Percentiles rank a stretch among this genome's conserved stretches.
Conservation (phyloP, 2,329 filamentous ascomycete genomes). For the Tolypocladium tropicale region DNA sequence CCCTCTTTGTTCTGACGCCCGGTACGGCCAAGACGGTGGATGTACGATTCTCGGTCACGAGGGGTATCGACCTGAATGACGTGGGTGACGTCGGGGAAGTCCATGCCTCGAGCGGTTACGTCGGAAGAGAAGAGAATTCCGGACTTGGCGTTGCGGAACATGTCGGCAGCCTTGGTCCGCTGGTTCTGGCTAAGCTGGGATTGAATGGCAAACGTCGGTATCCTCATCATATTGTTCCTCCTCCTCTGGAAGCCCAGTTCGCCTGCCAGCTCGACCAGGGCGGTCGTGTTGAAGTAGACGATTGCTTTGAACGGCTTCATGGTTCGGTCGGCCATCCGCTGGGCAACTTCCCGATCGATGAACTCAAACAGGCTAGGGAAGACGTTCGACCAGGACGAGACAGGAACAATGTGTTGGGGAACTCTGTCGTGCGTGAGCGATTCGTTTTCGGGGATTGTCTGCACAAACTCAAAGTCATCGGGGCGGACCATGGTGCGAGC, state of each 20-base stretch:
- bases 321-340: conserved; percentile 26
- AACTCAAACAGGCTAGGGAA: conserved; percentile 72
- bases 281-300: conserved; percentile 76
- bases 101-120: conserved; percentile 74
- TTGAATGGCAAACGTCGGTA: conserved; percentile 55
- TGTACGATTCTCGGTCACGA: conserved; percentile 57
- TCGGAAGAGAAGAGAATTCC: conserved; percentile 69
- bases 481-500: conserved; percentile 71
- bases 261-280: conserved; percentile 55
- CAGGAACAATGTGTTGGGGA: conserved; percentile 63
- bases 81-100: conserved; percentile 72
- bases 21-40: conserved; percentile 69
- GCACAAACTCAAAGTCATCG: conserved; percentile 74
- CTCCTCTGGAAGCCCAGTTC: conserved; percentile 35
- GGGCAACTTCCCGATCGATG: conserved; percentile 46
- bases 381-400: conserved; percentile 63
- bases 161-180: conserved; percentile 60
- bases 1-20: conserved; percentile 65
- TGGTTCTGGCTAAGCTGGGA: conserved; percentile 60
- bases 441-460: conserved; percentile 77
- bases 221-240: conserved; percentile 26
- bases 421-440: conserved; percentile 75
- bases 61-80: conserved; percentile 65
- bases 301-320: conserved; percentile 83
- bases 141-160: conserved; percentile 54